Percentiles rank a stretch among this genome's conserved stretches.
Evolutionary conservation across 257 asterid species (phyloP).

Genomic region (Forsythia viridissima): DNA sequence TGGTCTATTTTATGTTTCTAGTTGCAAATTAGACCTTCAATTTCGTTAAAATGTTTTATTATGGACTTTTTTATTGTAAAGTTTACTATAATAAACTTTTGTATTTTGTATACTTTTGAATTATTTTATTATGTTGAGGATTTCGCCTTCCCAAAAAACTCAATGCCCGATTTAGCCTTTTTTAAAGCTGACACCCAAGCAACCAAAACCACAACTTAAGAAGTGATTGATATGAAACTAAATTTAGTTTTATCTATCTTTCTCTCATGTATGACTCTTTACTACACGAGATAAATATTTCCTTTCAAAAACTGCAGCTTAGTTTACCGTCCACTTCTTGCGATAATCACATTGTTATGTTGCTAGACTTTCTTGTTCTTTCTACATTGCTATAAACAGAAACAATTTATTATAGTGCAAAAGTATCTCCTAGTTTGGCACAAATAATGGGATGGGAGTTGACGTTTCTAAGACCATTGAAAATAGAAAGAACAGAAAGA

Average conservation of each 20-base stretch:
- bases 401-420: not conserved
- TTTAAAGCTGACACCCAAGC: not conserved
- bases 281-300: not conserved
- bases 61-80: not conserved
- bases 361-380: not conserved
- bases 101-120: not conserved
- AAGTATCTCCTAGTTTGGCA: constrained; percentile 1
- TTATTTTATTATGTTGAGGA: not conserved
- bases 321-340: not conserved
- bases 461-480: not conserved
- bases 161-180: not conserved
- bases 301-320: not conserved
- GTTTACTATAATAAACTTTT: not conserved
- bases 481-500: too few species aligned
- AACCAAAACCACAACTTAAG: not conserved
- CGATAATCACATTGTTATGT: not conserved
- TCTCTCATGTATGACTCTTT: not conserved
- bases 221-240: not conserved
- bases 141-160: not conserved
- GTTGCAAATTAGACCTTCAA: not conserved
- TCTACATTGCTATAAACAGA: not conserved
- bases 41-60: not conserved
- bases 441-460: not conserved
- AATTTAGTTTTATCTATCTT: not conserved
- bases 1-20: not conserved